Evolutionary conservation across 2,329 filamentous ascomycete genomes (phyloP).

Genomic region (Hyphodiscus sp.): DNA sequence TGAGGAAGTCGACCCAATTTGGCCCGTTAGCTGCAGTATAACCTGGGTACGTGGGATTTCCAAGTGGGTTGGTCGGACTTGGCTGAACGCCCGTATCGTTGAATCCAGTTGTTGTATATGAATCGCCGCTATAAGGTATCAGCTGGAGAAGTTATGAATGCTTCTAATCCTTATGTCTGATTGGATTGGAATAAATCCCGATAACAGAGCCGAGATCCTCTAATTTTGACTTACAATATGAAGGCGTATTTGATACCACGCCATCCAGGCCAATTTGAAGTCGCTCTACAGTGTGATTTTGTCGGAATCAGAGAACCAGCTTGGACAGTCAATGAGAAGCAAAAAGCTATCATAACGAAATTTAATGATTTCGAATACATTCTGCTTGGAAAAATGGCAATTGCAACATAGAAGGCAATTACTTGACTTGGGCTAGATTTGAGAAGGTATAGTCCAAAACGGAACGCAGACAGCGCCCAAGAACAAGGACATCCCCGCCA

Average conservation of each 20-base stretch:
- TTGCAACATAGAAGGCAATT: not conserved
- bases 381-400: not conserved
- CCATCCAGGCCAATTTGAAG: conserved; percentile 32
- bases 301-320: not conserved
- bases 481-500: not conserved
- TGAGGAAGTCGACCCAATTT: conserved; percentile 49
- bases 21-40: conserved; percentile 40
- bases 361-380: not conserved
- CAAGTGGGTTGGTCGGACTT: conserved; percentile 32
- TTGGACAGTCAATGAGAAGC: not conserved
- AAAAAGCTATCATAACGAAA: not conserved
- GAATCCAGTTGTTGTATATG: conserved; percentile 35
- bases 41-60: conserved; percentile 35
- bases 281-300: conserved; percentile 17
- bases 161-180: not conserved
- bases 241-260: conserved; percentile 35
- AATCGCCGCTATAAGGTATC: conserved; percentile 31
- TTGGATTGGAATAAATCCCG: too few relatives aligned
- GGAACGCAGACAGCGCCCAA: not conserved
- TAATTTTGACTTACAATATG: conserved; percentile 32
- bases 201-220: too few relatives aligned
- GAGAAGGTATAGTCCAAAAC: not conserved
- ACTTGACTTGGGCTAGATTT: not conserved
- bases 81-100: conserved; percentile 30
- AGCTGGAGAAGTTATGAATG: not conserved